Evolutionary conservation across 495 filamentous ascomycete genomes (phyloP), one percentile per base, ranked within the genome.

Genomic region (Pyrenula aspistea): DNA sequence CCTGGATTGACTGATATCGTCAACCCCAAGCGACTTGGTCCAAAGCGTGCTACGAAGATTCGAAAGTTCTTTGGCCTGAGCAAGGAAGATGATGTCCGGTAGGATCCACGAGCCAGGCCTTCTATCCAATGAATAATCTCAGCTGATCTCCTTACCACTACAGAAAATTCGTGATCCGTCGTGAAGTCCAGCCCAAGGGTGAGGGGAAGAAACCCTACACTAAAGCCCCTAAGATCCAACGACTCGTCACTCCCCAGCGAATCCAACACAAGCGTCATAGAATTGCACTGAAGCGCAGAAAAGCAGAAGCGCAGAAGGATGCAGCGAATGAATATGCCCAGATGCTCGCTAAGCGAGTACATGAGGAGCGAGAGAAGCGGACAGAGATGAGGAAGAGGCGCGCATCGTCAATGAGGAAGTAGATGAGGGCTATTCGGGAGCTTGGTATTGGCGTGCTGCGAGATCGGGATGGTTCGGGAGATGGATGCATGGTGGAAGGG

Each of bases 1-100:
- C 91, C 94, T 68, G 94, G 94, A 67, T 74, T 98, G 60, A 98
- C 93, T 77, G 93, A 98, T 76, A 82, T 82, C 71, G 89, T 96
- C 68, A 86, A 93, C 80, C 94, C 93, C 72, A 97, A 98, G 85
- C 84, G 93, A 64, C 85, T 98, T 65, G 93, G 93, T 61, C 93
- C 93, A 78, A 98, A 98, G 90, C 83, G 93, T 69, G 93, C 93
- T 69, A 96, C 91, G 73, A 97, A 96, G 91, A 96, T 98, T 79
- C 85, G 92, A 71, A 84, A 83, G 70, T 97, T 98, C 84, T 98
- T 98, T 79, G 83, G 89, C 76, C 85, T 98, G 82, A 87, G 83
- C 86, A 96, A 96, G 89, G 90, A 96, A 80, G 93, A 98, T 79
- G 93, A 98, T 87, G 93, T 98, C 85, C 79, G 91, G 85, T 68